Percentiles rank a stretch among this genome's conserved stretches.
These are phyloP conservation scores for Crithidia bombi DNA, from an alignment of 208 protist genomes.

Conservation along the genomic window DNA sequence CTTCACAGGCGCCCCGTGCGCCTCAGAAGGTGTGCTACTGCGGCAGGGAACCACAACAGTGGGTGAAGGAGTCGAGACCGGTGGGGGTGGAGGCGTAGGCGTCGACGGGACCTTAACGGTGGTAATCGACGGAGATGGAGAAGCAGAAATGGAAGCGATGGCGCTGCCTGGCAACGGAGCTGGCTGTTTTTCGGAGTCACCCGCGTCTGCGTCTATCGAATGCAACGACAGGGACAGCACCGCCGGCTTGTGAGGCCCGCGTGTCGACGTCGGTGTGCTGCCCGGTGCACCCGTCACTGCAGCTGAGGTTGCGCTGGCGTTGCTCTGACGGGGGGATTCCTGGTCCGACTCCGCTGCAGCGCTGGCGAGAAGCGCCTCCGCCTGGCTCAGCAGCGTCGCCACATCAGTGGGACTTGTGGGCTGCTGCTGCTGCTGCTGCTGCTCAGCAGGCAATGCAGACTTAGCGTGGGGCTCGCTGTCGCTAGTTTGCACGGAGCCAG, in stretches of 20 bases:
- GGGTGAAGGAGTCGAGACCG: neutral
- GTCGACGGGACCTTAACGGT: neutral
- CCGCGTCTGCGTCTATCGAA: neutral
- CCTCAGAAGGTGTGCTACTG: neutral
- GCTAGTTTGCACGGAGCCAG: neutral
- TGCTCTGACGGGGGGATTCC: neutral
- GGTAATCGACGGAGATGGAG: neutral
- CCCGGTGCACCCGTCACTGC: neutral
- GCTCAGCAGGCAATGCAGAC: too few species aligned
- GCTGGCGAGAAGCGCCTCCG: neutral
- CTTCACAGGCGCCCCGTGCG: neutral
- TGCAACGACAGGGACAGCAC: conserved; percentile 7
- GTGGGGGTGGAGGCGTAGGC: neutral
- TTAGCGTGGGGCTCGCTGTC: neutral
- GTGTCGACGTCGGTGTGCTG: conserved; percentile 5
- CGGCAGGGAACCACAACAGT: neutral
- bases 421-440: too few species aligned
- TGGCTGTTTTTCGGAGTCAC: neutral
- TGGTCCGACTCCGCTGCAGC: neutral
- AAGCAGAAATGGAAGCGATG: neutral
- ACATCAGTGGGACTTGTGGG: neutral
- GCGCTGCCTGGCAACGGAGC: neutral
- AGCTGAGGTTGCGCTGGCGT: neutral
- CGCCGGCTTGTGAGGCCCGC: conserved; percentile 3
- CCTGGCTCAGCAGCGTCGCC: neutral